Base-by-base conservation (phyloP, 345 rosid species). In the Eucalyptus marginata region DNA sequence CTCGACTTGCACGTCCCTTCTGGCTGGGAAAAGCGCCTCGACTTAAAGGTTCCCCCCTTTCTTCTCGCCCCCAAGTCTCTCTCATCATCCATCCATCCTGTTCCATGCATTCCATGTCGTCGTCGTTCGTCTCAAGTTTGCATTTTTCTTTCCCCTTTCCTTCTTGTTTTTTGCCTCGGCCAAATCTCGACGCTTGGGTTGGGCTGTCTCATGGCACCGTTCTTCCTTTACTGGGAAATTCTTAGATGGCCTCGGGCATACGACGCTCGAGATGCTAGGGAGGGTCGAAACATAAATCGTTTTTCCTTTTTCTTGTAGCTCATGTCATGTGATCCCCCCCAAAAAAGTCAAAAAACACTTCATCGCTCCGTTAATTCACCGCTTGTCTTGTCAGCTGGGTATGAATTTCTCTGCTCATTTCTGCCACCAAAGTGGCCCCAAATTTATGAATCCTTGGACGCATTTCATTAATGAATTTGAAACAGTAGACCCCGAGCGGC, bases 21-120 rank as follows among this genome's bases (percentile, higher is more conserved):
- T 11, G 94, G 94, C 56, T 93, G 93, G 93, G 94, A 93, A 87
- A 93, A 93, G 87, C 90, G 93, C n/a, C 91, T 93, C 20, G 94
- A 93, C 68, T 86, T 93, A 59, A 89, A 93, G 94, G 94, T 93
- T 84, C 33, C 9, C 12, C 66, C 7, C 43, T 27, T 36, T 18
- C 64, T 13, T 15, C 43, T 29, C 16, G 16, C 46, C 14, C 44
- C 16, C 29, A 24, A 10, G 14, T 7, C 15, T 46, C 46, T 14
- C 10, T 22, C 58, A 7, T 76, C 83, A 5, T 68, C 80, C 80
- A 25, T 59, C 62, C 62, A 56, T 33, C 84, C 47, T 22, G 84
- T 76, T 76, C 47, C 84, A 76, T 76, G 24, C 84, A 43, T 22
- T 40, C 47, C 84, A 18, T 76, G 46, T 33, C 2, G 6, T 56